Base-by-base conservation (phyloP, 2,329 filamentous ascomycete genomes). In the Bertia moriformis region DNA sequence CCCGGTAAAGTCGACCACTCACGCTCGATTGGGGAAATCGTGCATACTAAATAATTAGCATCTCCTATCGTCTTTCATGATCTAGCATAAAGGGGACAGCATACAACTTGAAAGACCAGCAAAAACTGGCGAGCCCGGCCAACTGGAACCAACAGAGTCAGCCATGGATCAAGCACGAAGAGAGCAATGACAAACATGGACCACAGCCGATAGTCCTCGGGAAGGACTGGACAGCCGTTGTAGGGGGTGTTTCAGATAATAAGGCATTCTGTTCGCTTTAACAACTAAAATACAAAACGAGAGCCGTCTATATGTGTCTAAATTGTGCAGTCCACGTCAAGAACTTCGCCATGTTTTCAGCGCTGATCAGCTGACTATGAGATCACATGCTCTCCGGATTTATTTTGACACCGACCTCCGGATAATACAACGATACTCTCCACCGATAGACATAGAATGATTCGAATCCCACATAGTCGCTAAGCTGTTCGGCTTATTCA, bases 91-190 rank as follows among this genome's bases (percentile, higher is more conserved):
- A 35, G 17, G 4, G 18, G 13, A 15, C 13, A n/a, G 52, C 58
- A 41, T 49, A 64, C 61, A 54, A 65, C 46, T 63, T 60, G 48
- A 61, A 66, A 10, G 59, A 63, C 44, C 53, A 59, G 4, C 54
- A 36, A 41, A 63, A 66, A 43, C 60, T 63, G 4, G 56, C 46
- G 13, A 65, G 49, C 4, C 63, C 62, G 4, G 48, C 40, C 19
- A 54, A 39, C 59, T 64, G 44, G 18, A 14, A 20, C 38, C 19
- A n/a, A n/a, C 39, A 13, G 37, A 19, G 32, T 32, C 10, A 38
- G 18, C 39, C 19, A 36, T 52, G 41, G 49, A 47, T 45, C 47
- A 46, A 19, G 13, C 14, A 30, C 14, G 30, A 22, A 20, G 12
- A 39, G 36, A 19, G 12, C 35, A 22, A 3, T 33, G 33, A 48